Base-by-base conservation (phyloP, 805 yeast genomes). In the Ogataea paraovalis region DNA sequence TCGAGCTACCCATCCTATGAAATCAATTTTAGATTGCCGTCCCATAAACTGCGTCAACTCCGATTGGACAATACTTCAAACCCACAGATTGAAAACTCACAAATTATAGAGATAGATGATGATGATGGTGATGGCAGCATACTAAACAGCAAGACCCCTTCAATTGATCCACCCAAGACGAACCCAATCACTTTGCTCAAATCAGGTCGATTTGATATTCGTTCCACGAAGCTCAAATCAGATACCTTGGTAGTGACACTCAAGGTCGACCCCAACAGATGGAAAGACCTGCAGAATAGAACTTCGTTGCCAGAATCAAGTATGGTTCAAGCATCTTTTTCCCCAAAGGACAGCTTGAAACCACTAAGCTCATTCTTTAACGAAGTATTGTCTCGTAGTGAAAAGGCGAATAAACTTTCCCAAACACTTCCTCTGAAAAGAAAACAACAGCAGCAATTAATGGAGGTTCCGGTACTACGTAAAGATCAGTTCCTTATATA, bases 361-460 rank as follows among this genome's bases (percentile, higher is more conserved):
- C 38, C 21, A 19, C 39, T 33, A 19, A 52, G 13, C 1, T 54
- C 66, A 7, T 66, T 69, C 4, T 72, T 74, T 47, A 64, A 55
- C 16, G 66, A 69, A 45, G 71, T 75, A 71, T 69, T 74, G 66
- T 34, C 20, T 5, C 19, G 61, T 14, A 23, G 3, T 62, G 69
- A 12, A 58, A 54, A 39, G 47, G n/a, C n/a, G n/a, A n/a, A n/a
- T n/a, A n/a, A n/a, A n/a, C n/a, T n/a, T n/a, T n/a, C n/a, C n/a
- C 22, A 20, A 36, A 21, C 18, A 34, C 18, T 34, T 2, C 38
- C 10, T 16, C 22, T 18, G 7, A 34, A 7, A 19, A 18, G 13
- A 19, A 12, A 16, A 27, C 37, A 13, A 16, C 48, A 7, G 65
- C 67, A 44, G 47, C 64, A 23, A 16, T 19, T n/a, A 25, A 56